phyloP scores from a whole-genome alignment of 129 eudicot species.

The Erigeron canadensis region DNA sequence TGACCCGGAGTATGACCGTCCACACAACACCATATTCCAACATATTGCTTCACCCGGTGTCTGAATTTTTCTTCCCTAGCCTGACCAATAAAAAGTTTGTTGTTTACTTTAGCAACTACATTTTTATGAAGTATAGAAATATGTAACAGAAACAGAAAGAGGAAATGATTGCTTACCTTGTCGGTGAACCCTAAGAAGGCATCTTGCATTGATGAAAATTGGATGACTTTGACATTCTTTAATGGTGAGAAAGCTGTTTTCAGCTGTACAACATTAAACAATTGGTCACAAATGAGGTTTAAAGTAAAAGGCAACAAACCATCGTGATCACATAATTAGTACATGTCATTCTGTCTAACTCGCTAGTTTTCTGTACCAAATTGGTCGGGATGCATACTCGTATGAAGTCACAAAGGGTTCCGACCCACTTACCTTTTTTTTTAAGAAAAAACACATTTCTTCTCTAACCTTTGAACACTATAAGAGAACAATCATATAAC shows the following conservation, averaged over 20 bases:
- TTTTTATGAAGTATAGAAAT: too few species aligned
- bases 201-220: slow-evolving; percentile 91
- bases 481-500: not conserved
- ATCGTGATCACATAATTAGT: not conserved
- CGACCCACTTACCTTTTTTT: too few species aligned
- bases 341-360: not conserved
- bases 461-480: too few species aligned
- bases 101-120: not conserved
- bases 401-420: not conserved
- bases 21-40: slow-evolving; percentile 97
- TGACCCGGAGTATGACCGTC: slow-evolving; percentile 73
- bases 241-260: slow-evolving; percentile 52
- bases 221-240: slow-evolving; percentile 84
- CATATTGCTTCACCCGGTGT: slow-evolving; percentile 72
- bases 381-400: not conserved
- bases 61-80: slow-evolving; percentile 67
- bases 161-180: slow-evolving; percentile 48
- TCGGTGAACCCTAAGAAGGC: slow-evolving; percentile 80
- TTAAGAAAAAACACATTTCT: not conserved
- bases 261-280: slow-evolving; percentile 49
- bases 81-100: slow-evolving; percentile 42
- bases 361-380: not conserved
- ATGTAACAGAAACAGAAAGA: not conserved
- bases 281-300: slow-evolving; percentile 9
- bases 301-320: not conserved